phyloP scores from a whole-genome alignment of 805 yeast genomes.

The Spathaspora gorwiae region DNA sequence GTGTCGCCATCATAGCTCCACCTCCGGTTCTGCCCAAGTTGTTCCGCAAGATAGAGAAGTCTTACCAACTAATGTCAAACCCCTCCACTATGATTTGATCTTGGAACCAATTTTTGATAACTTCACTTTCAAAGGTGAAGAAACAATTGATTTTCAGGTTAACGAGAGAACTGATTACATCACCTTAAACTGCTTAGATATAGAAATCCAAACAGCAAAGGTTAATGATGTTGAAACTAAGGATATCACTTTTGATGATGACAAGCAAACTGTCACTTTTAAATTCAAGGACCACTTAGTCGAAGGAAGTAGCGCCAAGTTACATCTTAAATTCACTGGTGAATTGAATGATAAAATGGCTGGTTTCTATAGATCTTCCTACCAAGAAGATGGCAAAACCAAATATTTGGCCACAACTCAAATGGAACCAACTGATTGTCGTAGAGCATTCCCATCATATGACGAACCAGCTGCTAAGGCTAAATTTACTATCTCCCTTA shows the following conservation, averaged over 20 bases:
- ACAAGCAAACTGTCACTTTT: constrained; percentile 39
- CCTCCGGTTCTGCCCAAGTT: constrained; percentile 9
- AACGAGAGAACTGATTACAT: constrained; percentile 43
- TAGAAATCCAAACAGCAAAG: constrained; percentile 52
- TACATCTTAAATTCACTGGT: constrained; percentile 56
- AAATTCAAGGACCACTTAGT: constrained; percentile 29
- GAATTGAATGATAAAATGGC: constrained; percentile 74
- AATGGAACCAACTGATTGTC: constrained; percentile 83
- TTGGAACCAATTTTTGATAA: constrained; percentile 45
- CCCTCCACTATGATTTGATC: constrained; percentile 35
- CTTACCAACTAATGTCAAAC: constrained; percentile 40
- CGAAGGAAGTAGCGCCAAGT: constrained; percentile 35
- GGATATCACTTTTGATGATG: constrained; percentile 27
- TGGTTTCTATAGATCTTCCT: constrained; percentile 72
- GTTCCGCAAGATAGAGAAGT: constrained; percentile 31
- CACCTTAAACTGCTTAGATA: constrained; percentile 59
- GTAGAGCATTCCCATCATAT: constrained; percentile 82
- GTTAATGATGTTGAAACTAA: constrained; percentile 24
- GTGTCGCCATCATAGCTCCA: constrained; percentile 10
- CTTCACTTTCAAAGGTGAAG: constrained; percentile 56
- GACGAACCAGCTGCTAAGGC: constrained; percentile 84
- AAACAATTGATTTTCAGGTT: constrained; percentile 50
- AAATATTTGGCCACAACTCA: constrained; percentile 79
- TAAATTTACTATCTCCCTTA: constrained; percentile 58
- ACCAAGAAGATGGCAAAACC: constrained; percentile 56